Percentiles rank a stretch among this genome's conserved stretches.
These are phyloP conservation scores for Metarhizium anisopliae DNA, from an alignment of 2,329 filamentous ascomycete species.

Conservation along the genomic window DNA sequence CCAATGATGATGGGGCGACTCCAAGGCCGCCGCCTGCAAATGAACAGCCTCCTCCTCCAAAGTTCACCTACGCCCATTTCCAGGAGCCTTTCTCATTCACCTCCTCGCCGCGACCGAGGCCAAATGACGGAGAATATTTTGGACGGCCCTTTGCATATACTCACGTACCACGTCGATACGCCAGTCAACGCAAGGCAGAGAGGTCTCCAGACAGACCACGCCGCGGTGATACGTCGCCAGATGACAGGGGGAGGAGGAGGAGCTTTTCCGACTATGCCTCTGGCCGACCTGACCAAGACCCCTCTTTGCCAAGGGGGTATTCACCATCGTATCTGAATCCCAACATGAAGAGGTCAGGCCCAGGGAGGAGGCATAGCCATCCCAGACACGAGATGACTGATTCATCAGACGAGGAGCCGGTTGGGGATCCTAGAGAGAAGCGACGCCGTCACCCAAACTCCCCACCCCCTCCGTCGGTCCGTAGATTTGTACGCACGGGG, in stretches of 20 bases:
- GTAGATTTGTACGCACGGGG: conserved; percentile 23
- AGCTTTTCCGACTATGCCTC: conserved; percentile 44
- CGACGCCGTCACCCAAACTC: conserved; percentile 17
- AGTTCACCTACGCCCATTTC: conserved; percentile 28
- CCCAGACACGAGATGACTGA: conserved; percentile 32
- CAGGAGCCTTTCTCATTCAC: conserved; percentile 19
- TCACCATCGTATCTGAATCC: conserved; percentile 26
- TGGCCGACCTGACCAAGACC: conserved; percentile 23
- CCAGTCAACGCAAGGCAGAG: conserved; percentile 21
- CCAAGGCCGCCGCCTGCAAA: conserved; percentile 14
- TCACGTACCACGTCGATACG: conserved; percentile 30
- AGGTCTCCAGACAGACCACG: conserved; percentile 26
- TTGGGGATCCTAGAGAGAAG: conserved; percentile 12
- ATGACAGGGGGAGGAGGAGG: conserved; percentile 34
- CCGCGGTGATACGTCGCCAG: conserved; percentile 26
- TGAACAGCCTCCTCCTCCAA: conserved; percentile 25
- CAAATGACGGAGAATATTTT: conserved; percentile 23
- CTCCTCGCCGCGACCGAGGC: conserved; percentile 16
- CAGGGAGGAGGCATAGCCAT: conserved; percentile 39
- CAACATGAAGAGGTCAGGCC: conserved; percentile 19
- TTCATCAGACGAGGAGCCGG: conserved; percentile 33
- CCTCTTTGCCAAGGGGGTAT: conserved; percentile 16
- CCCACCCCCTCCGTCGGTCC: conserved; percentile 21
- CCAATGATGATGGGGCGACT: conserved; percentile 6
- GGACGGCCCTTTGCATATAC: conserved; percentile 28